Percentiles rank a stretch among this genome's conserved stretches.
These are phyloP conservation scores for Ulvella scutata DNA, from an alignment of 139 green algal species.

Conservation along the genomic window DNA sequence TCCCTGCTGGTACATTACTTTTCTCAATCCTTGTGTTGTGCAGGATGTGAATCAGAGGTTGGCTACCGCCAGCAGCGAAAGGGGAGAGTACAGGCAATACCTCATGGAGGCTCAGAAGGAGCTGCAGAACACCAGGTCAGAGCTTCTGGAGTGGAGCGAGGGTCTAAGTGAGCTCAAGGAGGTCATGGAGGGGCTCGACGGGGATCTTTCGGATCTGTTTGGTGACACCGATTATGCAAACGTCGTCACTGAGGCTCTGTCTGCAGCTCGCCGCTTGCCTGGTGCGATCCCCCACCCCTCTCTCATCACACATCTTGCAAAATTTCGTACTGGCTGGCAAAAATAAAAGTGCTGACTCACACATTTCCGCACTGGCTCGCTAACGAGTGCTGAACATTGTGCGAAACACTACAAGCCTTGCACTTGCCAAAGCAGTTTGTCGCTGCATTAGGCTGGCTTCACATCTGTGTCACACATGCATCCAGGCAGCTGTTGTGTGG, in stretches of 20 bases:
- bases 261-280: neutral
- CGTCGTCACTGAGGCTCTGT: neutral
- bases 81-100: constrained; percentile 1
- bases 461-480: no score
- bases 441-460: no score
- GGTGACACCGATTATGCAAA: neutral
- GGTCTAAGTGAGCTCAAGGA: neutral
- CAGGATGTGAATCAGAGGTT: constrained; percentile 2
- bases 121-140: neutral
- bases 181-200: constrained; percentile 1
- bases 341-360: no score
- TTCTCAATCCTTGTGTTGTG: neutral
- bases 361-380: no score
- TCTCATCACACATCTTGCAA: no score
- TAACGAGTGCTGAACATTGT: no score
- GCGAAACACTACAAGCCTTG: no score
- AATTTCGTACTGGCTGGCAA: no score
- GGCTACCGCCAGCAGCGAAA: neutral
- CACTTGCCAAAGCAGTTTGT: no score
- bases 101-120: constrained; percentile 1
- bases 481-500: no score
- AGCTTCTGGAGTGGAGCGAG: constrained; percentile 2
- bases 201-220: neutral
- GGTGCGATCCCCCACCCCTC: neutral
- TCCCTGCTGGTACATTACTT: no score